Base-by-base conservation (phyloP, 176 grass and related monocot species). In the Aegilops bicornis region DNA sequence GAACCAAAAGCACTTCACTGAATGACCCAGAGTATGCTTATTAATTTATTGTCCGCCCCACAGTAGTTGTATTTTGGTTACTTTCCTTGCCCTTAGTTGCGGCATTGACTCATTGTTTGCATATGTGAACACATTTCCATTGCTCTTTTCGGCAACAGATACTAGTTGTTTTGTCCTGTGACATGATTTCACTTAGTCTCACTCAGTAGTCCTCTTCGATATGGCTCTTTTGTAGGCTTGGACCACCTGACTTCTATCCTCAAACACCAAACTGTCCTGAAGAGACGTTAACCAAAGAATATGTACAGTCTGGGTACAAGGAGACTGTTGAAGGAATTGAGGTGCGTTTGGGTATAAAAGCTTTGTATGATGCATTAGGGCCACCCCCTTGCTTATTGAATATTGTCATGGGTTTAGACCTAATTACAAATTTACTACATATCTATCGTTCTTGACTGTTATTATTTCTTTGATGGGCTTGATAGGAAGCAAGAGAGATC, bases 241-340 rank as follows among this genome's bases (percentile, higher is more conserved):
- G 97, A 2, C 94, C 97, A 50, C 97, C 97, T 69, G 97, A 99
- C 63, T 99, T 91, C 89, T 99, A 93, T 83, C 97, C 97, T 40
- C 97, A 97, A 89, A 92, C 94, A 9, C 79, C 87, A 73, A 93
- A 88, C 85, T 99, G 97, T 90, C 97, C 94, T 59, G 97, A 99
- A 92, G 97, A 99, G 90, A 99, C 90, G n/a, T 85, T 97, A 85
- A 99, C 91, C 56, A 99, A 74, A 94, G 97, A 99, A 83, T 97
- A 97, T 92, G 89, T 94, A 22, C 94, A 95, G 86, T 81, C 80
- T 79, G 97, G 97, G 65, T 99, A 99, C 78, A 99, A 99, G 71
- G 97, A 99, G 83, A 97, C 97, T 33, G 94, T 97, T 86, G 97
- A 95, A 86, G 97, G 97, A 92, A 99, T 99, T 56, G 97, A 99